Base-by-base conservation (phyloP, 345 rosid species). In the Eutrema japonicum region DNA sequence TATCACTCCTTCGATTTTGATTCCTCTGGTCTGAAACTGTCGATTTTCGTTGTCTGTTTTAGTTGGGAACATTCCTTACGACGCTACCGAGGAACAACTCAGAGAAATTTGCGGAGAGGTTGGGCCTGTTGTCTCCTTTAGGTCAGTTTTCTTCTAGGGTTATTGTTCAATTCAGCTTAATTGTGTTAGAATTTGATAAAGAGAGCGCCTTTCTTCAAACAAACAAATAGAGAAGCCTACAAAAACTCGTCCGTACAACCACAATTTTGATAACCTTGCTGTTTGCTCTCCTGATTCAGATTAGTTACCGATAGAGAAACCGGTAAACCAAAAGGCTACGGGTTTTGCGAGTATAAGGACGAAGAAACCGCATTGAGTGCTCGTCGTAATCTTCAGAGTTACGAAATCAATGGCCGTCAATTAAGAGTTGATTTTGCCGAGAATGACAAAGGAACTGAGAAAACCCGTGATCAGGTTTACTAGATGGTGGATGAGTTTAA, bases 51-150 rank as follows among this genome's bases (percentile, higher is more conserved):
- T 43, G 9, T 33, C 32, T 65, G 14, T 64, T 62, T 42, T 87
- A 95, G 99, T 95, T 83, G 99, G 99, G 74, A 95, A 95, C 72
- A 95, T 95, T 80, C 99, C 99, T 4, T 95, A 92, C 82, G 99
- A 92, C 82, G 96, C 92, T 16, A 90, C 99, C 7, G 99, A 95
- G 80, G 98, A 95, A 71, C 96, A 95, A 78, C 93, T 95, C n/a
- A 88, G 87, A 68, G 98, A 95, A 63, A 90, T 95, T 73, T 92
- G 96, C 77, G 85, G 92, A 70, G 99, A 95, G 80, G 99, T 90
- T 73, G 99, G 99, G 8, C 99, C 98, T 52, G 98, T 92, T 58
- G 96, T 95, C 48, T 92, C 97, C 55, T 95, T 95, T 96, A 95
- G 98, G 99, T 95, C 59, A 41, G 86, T 66, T 45, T 58, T 18